Evolutionary conservation across 805 yeast species (phyloP).

Genomic region (Teunomyces gatunensis): DNA sequence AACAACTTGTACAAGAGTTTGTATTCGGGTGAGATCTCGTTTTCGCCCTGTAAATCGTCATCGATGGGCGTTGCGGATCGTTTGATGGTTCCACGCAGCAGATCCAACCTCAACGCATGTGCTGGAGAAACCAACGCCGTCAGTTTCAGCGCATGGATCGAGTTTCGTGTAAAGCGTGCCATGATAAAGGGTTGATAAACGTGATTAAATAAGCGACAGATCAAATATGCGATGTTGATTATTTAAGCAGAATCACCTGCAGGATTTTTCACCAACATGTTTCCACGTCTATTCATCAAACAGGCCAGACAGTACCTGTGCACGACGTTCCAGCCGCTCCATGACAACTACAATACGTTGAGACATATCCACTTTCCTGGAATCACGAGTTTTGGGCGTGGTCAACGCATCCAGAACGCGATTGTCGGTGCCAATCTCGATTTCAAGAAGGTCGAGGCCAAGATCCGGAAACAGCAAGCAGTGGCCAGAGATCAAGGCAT

Average conservation of each 20-base stretch:
- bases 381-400: conserved; percentile 41
- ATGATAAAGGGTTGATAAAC: neutral
- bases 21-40: conserved; percentile 28
- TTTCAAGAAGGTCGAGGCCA: conserved; percentile 51
- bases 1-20: conserved; percentile 31
- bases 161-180: too few species aligned
- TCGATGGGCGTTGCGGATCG: conserved; percentile 5
- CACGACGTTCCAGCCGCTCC: conserved; percentile 29
- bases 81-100: neutral
- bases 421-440: conserved; percentile 57
- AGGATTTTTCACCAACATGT: neutral
- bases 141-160: neutral
- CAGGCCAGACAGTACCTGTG: neutral
- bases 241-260: neutral
- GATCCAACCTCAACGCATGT: neutral
- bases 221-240: too few species aligned
- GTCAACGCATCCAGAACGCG: conserved; percentile 54
- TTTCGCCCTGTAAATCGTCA: conserved; percentile 13
- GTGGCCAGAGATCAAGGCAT: conserved; percentile 40
- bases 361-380: conserved; percentile 44
- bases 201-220: neutral
- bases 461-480: conserved; percentile 40
- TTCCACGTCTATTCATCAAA: neutral
- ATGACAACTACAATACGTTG: conserved; percentile 32
- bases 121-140: neutral